Evolutionary conservation across 1,284 basidiomycete genomes (phyloP).

Genomic region (Pseudozyma hubeiensis): DNA sequence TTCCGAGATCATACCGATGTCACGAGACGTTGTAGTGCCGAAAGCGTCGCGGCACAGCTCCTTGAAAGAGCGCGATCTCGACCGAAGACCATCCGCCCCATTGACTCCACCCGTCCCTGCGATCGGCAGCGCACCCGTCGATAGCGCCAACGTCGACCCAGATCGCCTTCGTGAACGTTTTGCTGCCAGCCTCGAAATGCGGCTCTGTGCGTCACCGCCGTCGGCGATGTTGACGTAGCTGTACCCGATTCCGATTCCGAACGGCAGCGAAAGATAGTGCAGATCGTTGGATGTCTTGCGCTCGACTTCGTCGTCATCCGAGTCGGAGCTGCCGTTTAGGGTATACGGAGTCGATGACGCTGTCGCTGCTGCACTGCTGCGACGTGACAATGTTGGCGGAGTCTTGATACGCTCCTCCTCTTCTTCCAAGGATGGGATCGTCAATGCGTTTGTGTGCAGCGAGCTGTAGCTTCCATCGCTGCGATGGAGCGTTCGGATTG

Average conservation of each 20-base stretch:
- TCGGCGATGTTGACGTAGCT: conserved; percentile 40
- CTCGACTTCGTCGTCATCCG: conserved; percentile 30
- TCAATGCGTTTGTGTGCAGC: conserved; percentile 8
- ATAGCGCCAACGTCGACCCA: conserved; percentile 19
- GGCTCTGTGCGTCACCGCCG: conserved; percentile 19
- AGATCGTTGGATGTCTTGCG: conserved; percentile 29
- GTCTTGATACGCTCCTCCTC: conserved; percentile 48
- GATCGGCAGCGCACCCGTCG: conserved; percentile 34
- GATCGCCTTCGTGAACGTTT: conserved; percentile 14
- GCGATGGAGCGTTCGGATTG: conserved; percentile 18
- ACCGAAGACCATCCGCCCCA: conserved; percentile 28
- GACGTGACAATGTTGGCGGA: conserved; percentile 37
- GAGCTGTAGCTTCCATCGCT: conserved; percentile 26
- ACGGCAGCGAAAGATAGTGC: conserved; percentile 43
- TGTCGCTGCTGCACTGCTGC: conserved; percentile 37
- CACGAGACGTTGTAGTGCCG: conserved; percentile 12
- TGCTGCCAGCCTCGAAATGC: conserved; percentile 23
- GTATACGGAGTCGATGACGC: conserved; percentile 19
- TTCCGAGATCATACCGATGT: conserved; percentile 28
- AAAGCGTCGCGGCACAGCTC: conserved; percentile 42
- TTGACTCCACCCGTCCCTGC: conserved; percentile 16
- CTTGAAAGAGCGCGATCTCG: conserved; percentile 41
- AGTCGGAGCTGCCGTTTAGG: conserved; percentile 21
- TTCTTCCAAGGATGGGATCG: conserved; percentile 35
- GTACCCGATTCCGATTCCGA: conserved; percentile 51